These are phyloP conservation scores for Aphanomyces stellatus DNA, from an alignment of 352 stramenopile genomes.

Conservation along the genomic window DNA sequence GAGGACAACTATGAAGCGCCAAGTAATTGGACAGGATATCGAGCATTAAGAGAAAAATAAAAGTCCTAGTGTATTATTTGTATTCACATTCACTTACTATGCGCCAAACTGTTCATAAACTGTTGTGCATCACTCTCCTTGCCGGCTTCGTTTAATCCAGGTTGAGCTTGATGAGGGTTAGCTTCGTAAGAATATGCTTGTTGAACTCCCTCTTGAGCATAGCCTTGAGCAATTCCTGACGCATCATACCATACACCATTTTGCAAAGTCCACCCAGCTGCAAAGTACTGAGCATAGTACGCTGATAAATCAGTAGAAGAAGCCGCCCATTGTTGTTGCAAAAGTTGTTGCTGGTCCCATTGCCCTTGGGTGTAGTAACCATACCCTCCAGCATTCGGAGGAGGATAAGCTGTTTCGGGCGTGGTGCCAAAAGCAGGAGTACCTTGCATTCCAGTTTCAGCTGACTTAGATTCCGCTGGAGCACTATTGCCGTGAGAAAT, in stretches of 20 bases:
- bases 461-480: background rate
- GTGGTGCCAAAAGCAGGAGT: background rate
- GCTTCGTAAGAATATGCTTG: background rate
- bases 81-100: background rate
- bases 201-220: background rate
- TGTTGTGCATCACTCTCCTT: background rate
- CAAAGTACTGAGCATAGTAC: slow-evolving; percentile 8
- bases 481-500: background rate
- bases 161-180: background rate
- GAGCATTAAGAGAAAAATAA: slow-evolving; percentile 57
- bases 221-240: background rate
- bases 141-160: background rate
- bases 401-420: background rate
- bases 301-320: background rate
- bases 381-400: background rate
- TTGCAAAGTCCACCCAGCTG: background rate
- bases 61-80: background rate
- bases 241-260: slow-evolving; percentile 6
- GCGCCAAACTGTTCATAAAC: background rate
- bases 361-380: background rate
- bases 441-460: background rate
- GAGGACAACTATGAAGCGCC: slow-evolving; percentile 32
- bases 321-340: background rate
- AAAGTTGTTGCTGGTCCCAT: background rate
- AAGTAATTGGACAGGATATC: slow-evolving; percentile 42